These are phyloP conservation scores for Eutypella sp. DNA, from an alignment of 2,329 filamentous ascomycete species.

Conservation along the genomic window DNA sequence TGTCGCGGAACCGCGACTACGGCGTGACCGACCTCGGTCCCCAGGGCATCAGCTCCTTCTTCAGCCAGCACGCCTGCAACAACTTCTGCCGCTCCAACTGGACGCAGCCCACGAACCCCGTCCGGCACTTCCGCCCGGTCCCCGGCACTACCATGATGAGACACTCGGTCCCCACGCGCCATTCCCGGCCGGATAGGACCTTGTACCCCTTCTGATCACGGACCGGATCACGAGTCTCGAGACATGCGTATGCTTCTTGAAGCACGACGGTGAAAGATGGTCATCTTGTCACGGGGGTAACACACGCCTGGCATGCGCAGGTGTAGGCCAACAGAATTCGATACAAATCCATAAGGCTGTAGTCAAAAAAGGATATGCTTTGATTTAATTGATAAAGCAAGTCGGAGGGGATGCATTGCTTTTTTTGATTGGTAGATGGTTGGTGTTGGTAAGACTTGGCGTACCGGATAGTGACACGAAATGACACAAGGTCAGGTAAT, in stretches of 20 bases:
- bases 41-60: conserved; percentile 35
- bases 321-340: too few relatives aligned
- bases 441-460: too few relatives aligned
- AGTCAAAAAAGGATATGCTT: too few relatives aligned
- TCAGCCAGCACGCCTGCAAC: conserved; percentile 31
- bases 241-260: background rate
- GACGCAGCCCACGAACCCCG: conserved; percentile 6
- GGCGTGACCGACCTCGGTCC: conserved; percentile 35
- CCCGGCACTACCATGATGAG: background rate
- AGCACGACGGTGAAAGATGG: background rate
- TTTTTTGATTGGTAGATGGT: too few relatives aligned
- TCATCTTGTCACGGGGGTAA: background rate
- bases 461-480: too few relatives aligned
- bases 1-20: conserved; percentile 31
- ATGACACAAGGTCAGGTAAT: too few relatives aligned
- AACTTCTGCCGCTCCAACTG: conserved; percentile 25
- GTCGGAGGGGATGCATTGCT: too few relatives aligned
- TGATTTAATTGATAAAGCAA: too few relatives aligned
- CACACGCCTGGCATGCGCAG: too few relatives aligned
- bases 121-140: background rate
- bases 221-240: background rate
- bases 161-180: background rate
- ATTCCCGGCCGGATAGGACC: background rate
- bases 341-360: too few relatives aligned
- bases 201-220: background rate